Evolutionary conservation across 2,329 filamentous ascomycete species (phyloP), one percentile per base, ranked within the genome.

Genomic region (Botrytis fragariae): DNA sequence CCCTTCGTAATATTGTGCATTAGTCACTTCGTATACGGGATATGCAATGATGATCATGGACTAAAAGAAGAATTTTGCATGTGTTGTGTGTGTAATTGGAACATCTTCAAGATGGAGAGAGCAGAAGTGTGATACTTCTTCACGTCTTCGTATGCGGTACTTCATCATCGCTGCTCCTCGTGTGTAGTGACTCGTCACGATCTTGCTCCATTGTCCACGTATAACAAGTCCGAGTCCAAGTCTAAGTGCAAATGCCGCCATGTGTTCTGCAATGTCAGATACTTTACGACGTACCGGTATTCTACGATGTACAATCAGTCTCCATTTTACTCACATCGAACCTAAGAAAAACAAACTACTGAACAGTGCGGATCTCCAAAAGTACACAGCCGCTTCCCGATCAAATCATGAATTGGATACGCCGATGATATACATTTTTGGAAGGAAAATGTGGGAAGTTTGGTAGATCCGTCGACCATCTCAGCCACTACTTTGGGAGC

Each of bases 361-460:
- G 70, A 72, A 65, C 70, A 72, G 70, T 72, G 70, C 70, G 60
- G 61, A 72, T 72, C 69, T 44, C 51, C 60, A 22, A 71, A 63
- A 25, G 22, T 59, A 59, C n/a, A 65, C 54, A n/a, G 59, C 32
- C 29, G 35, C 37, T 39, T 18, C 39, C 51, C 5, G 51, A n/a
- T 29, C 45, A 22, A 54, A 67, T 67, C 64, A 39, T 8, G 29
- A 51, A 37, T 51, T 14, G 39, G 18, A 18, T 14, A n/a, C 63
- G 63, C 29, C 63, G 63, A 67, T 67, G 64, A 67, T 39, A 8
- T 29, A 29, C 45, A 67, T 54, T 39, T 54, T 54, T 20, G 14
- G 45, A 39, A 39, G n/a, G 32, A 9, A 54, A 54, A 39, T 51
- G 64, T 67, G 64, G 64, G 16, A 54, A 67, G 16, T 2, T 3